phyloP scores from a whole-genome alignment of 1,139 yeast genomes.

The Magnusiomyces ingens region DNA sequence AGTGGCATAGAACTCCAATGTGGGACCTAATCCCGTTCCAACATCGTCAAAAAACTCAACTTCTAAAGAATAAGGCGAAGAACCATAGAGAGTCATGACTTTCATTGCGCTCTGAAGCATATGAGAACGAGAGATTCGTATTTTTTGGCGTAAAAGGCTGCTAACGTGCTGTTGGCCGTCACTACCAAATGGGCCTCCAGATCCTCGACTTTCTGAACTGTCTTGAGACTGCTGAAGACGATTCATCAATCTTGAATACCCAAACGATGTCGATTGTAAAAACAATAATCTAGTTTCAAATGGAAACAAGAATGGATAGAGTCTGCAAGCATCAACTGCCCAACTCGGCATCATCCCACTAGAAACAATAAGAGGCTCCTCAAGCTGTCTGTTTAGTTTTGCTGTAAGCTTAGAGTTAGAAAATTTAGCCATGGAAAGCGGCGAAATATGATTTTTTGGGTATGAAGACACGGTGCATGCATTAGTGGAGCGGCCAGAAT shows the following conservation, averaged over 20 bases:
- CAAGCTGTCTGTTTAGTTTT: constrained; percentile 78
- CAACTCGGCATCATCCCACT: constrained; percentile 85
- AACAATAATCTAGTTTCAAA: constrained; percentile 72
- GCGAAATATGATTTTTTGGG: constrained; percentile 4
- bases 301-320: constrained; percentile 79
- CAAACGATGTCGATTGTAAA: constrained; percentile 84
- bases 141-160: constrained; percentile 72
- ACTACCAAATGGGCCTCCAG: not conserved
- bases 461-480: constrained; percentile 6
- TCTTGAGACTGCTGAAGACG: constrained; percentile 50
- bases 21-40: constrained; percentile 97
- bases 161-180: constrained; percentile 50
- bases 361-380: constrained; percentile 83
- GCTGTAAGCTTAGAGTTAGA: constrained; percentile 80
- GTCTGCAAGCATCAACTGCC: constrained; percentile 66
- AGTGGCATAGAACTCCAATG: constrained; percentile 80
- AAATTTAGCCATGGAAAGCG: constrained; percentile 44
- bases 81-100: constrained; percentile 69
- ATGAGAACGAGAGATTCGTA: constrained; percentile 65
- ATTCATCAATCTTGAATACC: constrained; percentile 76
- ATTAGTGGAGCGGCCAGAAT: constrained; percentile 2
- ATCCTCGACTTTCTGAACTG: not conserved
- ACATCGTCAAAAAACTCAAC: constrained; percentile 86
- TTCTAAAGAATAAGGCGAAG: constrained; percentile 75
- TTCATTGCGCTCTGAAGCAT: constrained; percentile 75